Evolutionary conservation across 306 rosid species (phyloP).

Genomic region (Rubus parviflorus): DNA sequence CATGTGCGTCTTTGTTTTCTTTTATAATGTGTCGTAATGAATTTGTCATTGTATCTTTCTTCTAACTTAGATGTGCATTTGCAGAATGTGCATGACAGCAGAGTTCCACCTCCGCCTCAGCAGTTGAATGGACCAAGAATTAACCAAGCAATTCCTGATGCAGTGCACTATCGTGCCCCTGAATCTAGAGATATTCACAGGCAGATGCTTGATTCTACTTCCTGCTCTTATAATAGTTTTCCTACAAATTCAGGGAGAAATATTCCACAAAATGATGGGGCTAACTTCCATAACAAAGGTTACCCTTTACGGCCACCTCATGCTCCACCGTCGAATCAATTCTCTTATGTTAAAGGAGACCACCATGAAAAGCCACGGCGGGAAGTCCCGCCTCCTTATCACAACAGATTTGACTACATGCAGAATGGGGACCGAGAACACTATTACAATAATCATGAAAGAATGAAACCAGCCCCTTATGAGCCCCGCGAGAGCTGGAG

Average conservation of each 20-base stretch:
- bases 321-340: conserved; percentile 72
- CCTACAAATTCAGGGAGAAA: conserved; percentile 49
- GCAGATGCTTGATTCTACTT: conserved; percentile 53
- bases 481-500: conserved; percentile 74
- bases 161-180: conserved; percentile 43
- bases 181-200: conserved; percentile 66
- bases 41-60: conserved; percentile 17
- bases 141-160: conserved; percentile 53
- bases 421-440: conserved; percentile 71
- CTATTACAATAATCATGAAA: conserved; percentile 74
- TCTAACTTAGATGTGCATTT: conserved; percentile 28
- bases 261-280: conserved; percentile 46
- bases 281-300: conserved; percentile 46
- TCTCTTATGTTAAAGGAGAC: conserved; percentile 69
- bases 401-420: conserved; percentile 54
- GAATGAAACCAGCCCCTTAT: conserved; percentile 67
- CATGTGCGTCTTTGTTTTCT: conserved; percentile 45
- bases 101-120: conserved; percentile 43
- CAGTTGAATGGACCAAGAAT: conserved; percentile 53
- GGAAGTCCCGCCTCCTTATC: conserved; percentile 62
- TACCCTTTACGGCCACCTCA: conserved; percentile 72
- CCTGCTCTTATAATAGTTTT: conserved; percentile 48
- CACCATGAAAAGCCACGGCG: conserved; percentile 57
- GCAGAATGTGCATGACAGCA: conserved; percentile 52
- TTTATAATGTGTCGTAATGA: neutral